These are phyloP conservation scores for Calycina herbarum DNA, from an alignment of 2,329 filamentous ascomycete species.

Conservation along the genomic window DNA sequence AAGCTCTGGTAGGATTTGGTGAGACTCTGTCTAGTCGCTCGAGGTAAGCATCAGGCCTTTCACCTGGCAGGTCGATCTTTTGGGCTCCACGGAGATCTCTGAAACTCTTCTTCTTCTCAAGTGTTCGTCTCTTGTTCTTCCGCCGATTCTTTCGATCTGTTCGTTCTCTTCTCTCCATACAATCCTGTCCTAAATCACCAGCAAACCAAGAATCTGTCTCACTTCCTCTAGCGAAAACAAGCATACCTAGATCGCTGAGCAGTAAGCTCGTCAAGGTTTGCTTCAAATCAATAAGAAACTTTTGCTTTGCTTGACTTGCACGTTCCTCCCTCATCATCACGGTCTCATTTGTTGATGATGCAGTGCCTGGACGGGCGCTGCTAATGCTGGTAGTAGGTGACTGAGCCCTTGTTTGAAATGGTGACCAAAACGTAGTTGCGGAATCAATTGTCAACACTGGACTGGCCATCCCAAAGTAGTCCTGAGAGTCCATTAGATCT, in stretches of 20 bases:
- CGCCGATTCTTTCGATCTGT: conserved; percentile 31
- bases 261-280: conserved; percentile 81
- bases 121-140: conserved; percentile 52
- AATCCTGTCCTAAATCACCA: conserved; percentile 63
- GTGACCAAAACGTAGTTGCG: conserved; percentile 84
- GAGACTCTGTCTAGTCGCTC: conserved; percentile 31
- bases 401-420: conserved; percentile 67
- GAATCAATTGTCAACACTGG: conserved; percentile 73
- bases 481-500: conserved; percentile 68
- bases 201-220: conserved; percentile 89
- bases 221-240: conserved; percentile 79
- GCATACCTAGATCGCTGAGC: conserved; percentile 83
- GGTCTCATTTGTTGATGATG: conserved; percentile 66
- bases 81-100: conserved; percentile 59
- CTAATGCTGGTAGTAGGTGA: conserved; percentile 63
- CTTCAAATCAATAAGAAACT: conserved; percentile 75
- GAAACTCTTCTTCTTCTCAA: conserved; percentile 69
- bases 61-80: conserved; percentile 37
- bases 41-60: conserved; percentile 25
- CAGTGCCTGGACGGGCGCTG: conserved; percentile 63
- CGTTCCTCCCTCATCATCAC: conserved; percentile 57
- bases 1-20: conserved; percentile 23
- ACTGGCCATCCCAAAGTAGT: conserved; percentile 69
- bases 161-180: conserved; percentile 61
- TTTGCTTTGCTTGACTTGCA: conserved; percentile 67